Base-by-base conservation (phyloP, 2,329 filamentous ascomycete genomes). In the Xylariaceae sp. region DNA sequence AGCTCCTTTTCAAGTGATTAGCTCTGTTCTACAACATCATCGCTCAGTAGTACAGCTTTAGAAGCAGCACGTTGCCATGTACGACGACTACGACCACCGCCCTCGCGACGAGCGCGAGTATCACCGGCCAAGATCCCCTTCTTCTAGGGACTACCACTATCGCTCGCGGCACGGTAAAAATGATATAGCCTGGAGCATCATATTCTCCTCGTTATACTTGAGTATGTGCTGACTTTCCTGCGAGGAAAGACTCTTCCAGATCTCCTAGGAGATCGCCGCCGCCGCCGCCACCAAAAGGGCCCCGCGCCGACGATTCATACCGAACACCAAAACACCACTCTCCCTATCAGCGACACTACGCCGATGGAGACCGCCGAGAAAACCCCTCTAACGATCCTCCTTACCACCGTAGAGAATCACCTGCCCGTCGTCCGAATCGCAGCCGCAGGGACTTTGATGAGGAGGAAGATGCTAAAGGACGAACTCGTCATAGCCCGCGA, bases 151-250 rank as follows among this genome's bases (percentile, higher is more conserved):
- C 57, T 56, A 62, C 55, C 65, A 66, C 48, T 64, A 68, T 67
- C 67, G 64, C 60, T 67, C 67, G 62, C 66, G 67, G 65, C 68
- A 70, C 65, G 68, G 68, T 70, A 70, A 70, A 58, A 68, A 67
- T 63, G 61, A 65, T 63, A 66, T 54, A 66, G 65, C 68, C 67
- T 69, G 65, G 65, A 64, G 62, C 58, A 65, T 50, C 52, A 50
- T 50, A 59, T 56, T 62, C 55, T 65, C 47, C 55, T 64, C 37
- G 57, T 62, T 33, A 50, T 53, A 50, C 48, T 52, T 61, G 67
- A 68, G 64, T 62, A 59, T 65, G 59, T 56, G 68, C 68, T 70
- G 58, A 70, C 68, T 67, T 67, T 62, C 64, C 62, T 62, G 43
- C 54, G 64, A 65, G 66, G 62, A 64, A 70, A 70, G 67, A 69